These are phyloP conservation scores for Xylariaceae sp. DNA, from an alignment of 2,329 filamentous ascomycete genomes.

Conservation along the genomic window DNA sequence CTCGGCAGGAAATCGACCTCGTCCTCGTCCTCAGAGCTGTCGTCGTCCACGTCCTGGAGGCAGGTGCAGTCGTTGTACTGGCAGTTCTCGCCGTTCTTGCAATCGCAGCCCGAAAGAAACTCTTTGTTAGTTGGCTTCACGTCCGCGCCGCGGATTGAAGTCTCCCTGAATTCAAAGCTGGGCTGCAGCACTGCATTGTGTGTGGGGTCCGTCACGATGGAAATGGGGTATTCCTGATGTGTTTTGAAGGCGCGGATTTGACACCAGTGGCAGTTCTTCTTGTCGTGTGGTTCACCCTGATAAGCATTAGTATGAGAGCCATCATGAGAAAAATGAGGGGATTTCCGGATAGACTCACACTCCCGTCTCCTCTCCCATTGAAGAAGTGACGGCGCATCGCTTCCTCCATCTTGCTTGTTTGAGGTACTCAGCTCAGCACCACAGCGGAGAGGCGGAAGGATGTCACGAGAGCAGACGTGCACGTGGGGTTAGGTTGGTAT, in stretches of 20 bases:
- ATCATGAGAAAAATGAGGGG: not conserved
- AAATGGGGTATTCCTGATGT: slow-evolving; percentile 49
- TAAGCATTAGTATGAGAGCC: not conserved
- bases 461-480: too few relatives aligned
- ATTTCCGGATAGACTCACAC: slow-evolving; percentile 17
- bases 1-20: slow-evolving; percentile 14
- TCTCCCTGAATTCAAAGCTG: slow-evolving; percentile 65
- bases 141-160: slow-evolving; percentile 55
- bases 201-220: slow-evolving; percentile 62
- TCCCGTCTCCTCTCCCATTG: slow-evolving; percentile 40
- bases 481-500: too few relatives aligned
- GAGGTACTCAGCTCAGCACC: too few relatives aligned
- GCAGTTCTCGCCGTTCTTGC: slow-evolving; percentile 58
- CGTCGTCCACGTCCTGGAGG: slow-evolving; percentile 47
- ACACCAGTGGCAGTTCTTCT: slow-evolving; percentile 57
- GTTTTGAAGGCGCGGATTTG: slow-evolving; percentile 54
- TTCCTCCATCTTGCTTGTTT: slow-evolving; percentile 39
- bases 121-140: slow-evolving; percentile 57
- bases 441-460: too few relatives aligned
- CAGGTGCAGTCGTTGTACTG: slow-evolving; percentile 66
- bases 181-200: slow-evolving; percentile 52
- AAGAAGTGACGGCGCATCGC: slow-evolving; percentile 48
- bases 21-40: slow-evolving; percentile 45
- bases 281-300: slow-evolving; percentile 20
- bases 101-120: slow-evolving; percentile 68